Conservation (phyloP, 306 rosid genomes). For the Corylus avellana region DNA sequence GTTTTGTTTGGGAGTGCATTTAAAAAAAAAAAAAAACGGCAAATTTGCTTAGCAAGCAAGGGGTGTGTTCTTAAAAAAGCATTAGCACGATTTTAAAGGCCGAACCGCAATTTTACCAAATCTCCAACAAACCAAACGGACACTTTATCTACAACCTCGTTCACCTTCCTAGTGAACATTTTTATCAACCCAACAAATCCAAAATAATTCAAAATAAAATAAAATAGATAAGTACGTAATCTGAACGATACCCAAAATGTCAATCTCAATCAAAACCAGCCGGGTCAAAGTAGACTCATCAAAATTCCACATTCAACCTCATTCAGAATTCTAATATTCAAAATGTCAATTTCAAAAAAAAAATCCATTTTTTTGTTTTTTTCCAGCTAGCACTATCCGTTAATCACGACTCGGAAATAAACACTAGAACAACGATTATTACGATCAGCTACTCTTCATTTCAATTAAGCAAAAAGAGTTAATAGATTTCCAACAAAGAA, state of each 20-base stretch:
- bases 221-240: background rate
- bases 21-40: too few species aligned
- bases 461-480: background rate
- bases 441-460: background rate
- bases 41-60: too few species aligned
- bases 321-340: background rate
- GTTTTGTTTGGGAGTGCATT: too few species aligned
- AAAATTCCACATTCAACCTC: background rate
- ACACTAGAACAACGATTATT: too few species aligned
- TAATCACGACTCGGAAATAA: too few species aligned
- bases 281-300: background rate
- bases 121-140: too few species aligned
- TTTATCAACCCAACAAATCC: background rate
- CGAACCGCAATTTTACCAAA: too few species aligned
- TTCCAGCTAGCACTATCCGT: background rate
- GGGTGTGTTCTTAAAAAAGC: too few species aligned
- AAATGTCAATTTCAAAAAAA: background rate
- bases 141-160: background rate
- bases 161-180: background rate
- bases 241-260: background rate
- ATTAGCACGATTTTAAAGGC: too few species aligned
- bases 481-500: background rate
- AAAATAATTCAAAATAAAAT: background rate
- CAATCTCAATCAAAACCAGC: background rate
- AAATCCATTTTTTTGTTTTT: background rate